These are phyloP conservation scores for Fraxinus americana DNA, from an alignment of 257 asterid species.

Conservation along the genomic window DNA sequence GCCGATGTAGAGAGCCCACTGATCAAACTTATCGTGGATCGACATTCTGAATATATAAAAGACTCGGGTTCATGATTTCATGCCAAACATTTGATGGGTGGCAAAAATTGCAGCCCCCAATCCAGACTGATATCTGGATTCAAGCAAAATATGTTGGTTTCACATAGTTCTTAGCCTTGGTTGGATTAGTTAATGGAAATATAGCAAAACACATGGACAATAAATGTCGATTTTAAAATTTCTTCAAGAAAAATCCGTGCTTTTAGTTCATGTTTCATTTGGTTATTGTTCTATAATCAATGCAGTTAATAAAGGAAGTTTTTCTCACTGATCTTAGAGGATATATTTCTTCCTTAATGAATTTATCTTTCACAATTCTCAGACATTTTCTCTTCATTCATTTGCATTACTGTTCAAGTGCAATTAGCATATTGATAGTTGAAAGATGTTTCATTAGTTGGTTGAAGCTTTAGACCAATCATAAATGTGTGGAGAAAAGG, in stretches of 20 bases:
- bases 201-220: too few relatives aligned
- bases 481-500: too few relatives aligned
- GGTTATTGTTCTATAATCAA: background rate
- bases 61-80: conserved; percentile 24
- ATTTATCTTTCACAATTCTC: background rate
- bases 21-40: conserved; percentile 57
- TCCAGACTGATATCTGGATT: background rate
- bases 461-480: background rate
- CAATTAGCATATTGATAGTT: too few relatives aligned
- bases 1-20: conserved; percentile 82
- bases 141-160: background rate
- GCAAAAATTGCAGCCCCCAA: background rate
- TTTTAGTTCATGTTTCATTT: background rate
- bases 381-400: background rate
- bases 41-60: conserved; percentile 61
- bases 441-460: background rate
- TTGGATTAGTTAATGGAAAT: too few relatives aligned
- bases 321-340: background rate
- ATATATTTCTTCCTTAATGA: background rate
- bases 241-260: background rate
- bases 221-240: too few relatives aligned
- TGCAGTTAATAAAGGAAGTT: too few relatives aligned
- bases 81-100: background rate
- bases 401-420: too few relatives aligned
- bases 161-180: background rate